These are phyloP conservation scores for Monascus ruber DNA, from an alignment of 2,329 filamentous ascomycete species.

Conservation along the genomic window DNA sequence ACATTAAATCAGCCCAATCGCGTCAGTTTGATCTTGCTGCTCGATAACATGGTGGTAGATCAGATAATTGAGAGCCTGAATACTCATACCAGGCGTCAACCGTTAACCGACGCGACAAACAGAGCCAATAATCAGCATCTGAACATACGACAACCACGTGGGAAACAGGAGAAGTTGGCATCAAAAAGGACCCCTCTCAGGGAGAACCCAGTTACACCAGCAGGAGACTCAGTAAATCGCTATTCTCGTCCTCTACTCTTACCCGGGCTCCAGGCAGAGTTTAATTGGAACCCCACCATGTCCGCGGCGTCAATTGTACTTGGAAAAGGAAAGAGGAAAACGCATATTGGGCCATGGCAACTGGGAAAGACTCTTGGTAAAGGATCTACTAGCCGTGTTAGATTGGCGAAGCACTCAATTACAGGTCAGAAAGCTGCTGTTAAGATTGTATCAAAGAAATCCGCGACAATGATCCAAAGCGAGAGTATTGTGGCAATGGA, in stretches of 20 bases:
- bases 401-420: slow-evolving; percentile 66
- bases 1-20: no score
- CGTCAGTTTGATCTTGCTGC: no score
- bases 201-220: neutral
- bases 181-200: neutral
- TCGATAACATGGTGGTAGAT: no score
- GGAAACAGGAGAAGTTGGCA: no score
- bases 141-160: neutral
- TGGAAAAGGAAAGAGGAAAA: slow-evolving; percentile 47
- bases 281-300: slow-evolving; percentile 41
- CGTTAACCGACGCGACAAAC: neutral
- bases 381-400: slow-evolving; percentile 79
- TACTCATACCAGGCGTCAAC: neutral
- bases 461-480: slow-evolving; percentile 68
- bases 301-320: slow-evolving; percentile 47
- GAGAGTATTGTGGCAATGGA: slow-evolving; percentile 78
- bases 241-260: neutral
- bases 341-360: slow-evolving; percentile 87
- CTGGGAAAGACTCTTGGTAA: slow-evolving; percentile 80
- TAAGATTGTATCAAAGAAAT: slow-evolving; percentile 85
- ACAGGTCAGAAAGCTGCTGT: slow-evolving; percentile 78
- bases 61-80: slow-evolving; percentile 5
- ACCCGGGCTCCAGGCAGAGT: slow-evolving; percentile 23
- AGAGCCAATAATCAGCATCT: neutral
- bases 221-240: neutral